Base-by-base conservation (phyloP, 371 early-diverging fungal species). In the Chytridium lagenaria region DNA sequence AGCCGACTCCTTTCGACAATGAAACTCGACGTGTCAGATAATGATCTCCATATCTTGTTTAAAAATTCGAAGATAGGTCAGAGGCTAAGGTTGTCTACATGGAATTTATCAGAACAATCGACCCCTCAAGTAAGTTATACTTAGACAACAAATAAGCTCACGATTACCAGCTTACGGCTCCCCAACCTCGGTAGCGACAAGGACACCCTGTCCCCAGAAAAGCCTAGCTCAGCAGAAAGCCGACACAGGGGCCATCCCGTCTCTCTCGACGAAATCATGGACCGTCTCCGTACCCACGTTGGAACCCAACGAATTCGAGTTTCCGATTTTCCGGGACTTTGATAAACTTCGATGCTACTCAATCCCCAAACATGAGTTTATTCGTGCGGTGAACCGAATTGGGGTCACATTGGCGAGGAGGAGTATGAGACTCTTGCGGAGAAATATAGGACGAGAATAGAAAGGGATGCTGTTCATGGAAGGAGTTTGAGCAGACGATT, bases 271-370 rank as follows among this genome's bases (percentile, higher is more conserved):
- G 36, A 66, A 26, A 23, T 85, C 28, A 70, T 83, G 65, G 59
- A 69, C 16, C 64, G 59, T 31, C 57, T 86, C 55, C 70, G 81
- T 19, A 59, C 65, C 51, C 76, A 83, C 66, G 82, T 80, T 30
- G 70, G 59, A 0, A 68, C 75, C 23, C 73, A 83, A 28, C 80
- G 86, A 5, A 78, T 83, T 66, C 79, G 84, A 15, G 78, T 86
- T 12, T 70, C 79, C 26, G 85, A 86, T 57, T 68, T 86, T 86
- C 77, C 71, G 74, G 16, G 85, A 86, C 75, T 82, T 81, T 72
- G 86, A 86, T 70, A 84, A 83, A 63, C 80, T 84, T 30, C 71
- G 86, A 16, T 72, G 77, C 34, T 80, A 82, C 73, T 78, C 78
- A 3, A 85, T 86, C 44, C 80, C 81, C 0, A 64, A 76, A 19